Percentiles rank a stretch among this genome's conserved stretches.
Conservation (phyloP, 2,329 filamentous ascomycete genomes). For the Hymenoscyphus scutula region DNA sequence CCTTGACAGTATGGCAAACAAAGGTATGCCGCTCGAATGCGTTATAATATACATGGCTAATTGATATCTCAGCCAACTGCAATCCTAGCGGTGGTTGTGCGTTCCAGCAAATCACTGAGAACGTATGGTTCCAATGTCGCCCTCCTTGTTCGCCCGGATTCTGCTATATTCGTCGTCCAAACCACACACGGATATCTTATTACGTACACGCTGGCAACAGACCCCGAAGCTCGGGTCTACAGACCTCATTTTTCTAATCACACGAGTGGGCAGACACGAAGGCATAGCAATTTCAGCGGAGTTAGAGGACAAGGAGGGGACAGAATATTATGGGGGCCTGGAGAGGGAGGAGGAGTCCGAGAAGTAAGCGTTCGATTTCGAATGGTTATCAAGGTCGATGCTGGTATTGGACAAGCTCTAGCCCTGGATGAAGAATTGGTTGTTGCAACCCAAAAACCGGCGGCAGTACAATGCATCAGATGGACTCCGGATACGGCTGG, state of each 20-base stretch:
- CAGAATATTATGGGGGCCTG: slow-evolving; percentile 68
- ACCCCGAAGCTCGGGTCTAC: slow-evolving; percentile 79
- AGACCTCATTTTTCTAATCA: slow-evolving; percentile 74
- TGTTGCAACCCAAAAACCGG: slow-evolving; percentile 85
- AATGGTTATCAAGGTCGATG: slow-evolving; percentile 98
- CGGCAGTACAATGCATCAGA: slow-evolving; percentile 93
- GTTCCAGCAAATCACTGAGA: slow-evolving; percentile 74
- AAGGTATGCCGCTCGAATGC: slow-evolving; percentile 57
- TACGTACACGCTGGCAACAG: slow-evolving; percentile 87
- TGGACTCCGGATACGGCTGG: slow-evolving; percentile 84
- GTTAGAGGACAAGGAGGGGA: slow-evolving; percentile 48
- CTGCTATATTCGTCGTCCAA: slow-evolving; percentile 86
- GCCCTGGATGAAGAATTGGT: slow-evolving; percentile 91
- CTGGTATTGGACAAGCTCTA: slow-evolving; percentile 82
- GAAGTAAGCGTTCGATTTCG: slow-evolving; percentile 91
- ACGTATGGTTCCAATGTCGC: slow-evolving; percentile 84
- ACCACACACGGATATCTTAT: slow-evolving; percentile 85
- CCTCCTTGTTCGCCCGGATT: slow-evolving; percentile 85
- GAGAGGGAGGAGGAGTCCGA: slow-evolving; percentile 76
- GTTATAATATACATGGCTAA: slow-evolving; percentile 6
- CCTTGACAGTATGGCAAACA: slow-evolving; percentile 94
- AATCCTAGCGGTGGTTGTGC: slow-evolving; percentile 78
- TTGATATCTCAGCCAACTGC: slow-evolving; percentile 69
- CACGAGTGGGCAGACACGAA: slow-evolving; percentile 59
- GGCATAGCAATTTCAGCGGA: slow-evolving; percentile 60